Evolutionary conservation across 1,284 basidiomycete species (phyloP).

Genomic region (Leccinum griseonigrum): DNA sequence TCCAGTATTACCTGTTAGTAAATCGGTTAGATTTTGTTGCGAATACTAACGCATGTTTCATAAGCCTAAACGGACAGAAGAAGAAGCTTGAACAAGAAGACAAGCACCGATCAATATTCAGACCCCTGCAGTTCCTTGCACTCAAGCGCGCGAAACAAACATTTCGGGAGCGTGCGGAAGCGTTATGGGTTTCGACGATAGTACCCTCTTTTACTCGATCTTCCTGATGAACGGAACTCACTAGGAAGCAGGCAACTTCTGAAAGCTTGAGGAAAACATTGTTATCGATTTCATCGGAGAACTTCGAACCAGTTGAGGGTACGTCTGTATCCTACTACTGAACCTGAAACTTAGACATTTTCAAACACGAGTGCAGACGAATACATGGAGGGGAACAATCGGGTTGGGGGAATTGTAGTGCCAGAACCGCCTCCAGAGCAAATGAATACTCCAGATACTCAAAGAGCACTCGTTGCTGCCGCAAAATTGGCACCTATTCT

Average conservation of each 20-base stretch:
- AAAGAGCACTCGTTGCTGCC: not conserved
- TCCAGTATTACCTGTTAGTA: not conserved
- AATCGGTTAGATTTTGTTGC: fast-evolving
- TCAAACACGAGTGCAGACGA: conserved; percentile 1
- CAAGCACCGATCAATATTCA: conserved; percentile 1
- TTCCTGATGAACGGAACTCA: not conserved
- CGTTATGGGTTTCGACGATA: conserved; percentile 4
- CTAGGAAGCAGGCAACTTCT: conserved; percentile 11
- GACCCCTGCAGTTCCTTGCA: not conserved
- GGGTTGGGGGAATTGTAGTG: not conserved
- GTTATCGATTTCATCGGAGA: not conserved
- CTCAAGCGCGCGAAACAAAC: conserved; percentile 1
- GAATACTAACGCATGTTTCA: not conserved
- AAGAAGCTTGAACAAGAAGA: conserved; percentile 4
- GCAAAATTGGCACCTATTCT: not conserved
- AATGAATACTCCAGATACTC: not conserved
- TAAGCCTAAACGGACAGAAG: conserved; percentile 5
- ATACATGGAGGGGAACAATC: not conserved
- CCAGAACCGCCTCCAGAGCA: conserved; percentile 1
- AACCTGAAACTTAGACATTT: not conserved
- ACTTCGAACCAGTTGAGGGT: conserved; percentile 11
- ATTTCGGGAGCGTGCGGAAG: not conserved
- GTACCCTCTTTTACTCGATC: not conserved
- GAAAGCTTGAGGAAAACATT: conserved; percentile 6
- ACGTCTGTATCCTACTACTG: not conserved